phyloP scores from a whole-genome alignment of 768 basidiomycete genomes.

The Pleurotus pulmonarius region DNA sequence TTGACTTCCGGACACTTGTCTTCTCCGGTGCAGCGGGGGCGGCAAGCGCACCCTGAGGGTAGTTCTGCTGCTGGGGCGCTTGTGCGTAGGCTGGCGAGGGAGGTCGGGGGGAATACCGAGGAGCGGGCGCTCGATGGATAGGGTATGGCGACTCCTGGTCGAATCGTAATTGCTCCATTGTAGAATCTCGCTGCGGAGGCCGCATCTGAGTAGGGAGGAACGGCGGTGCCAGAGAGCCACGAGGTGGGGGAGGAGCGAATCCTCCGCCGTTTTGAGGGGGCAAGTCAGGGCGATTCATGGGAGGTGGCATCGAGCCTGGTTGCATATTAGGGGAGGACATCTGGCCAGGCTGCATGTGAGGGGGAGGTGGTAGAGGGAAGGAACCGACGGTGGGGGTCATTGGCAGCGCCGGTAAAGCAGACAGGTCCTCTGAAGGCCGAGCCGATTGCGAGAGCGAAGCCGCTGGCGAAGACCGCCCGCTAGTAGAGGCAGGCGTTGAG shows the following conservation, averaged over 20 bases:
- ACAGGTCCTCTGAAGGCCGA: constrained; percentile 4
- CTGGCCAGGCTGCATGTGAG: constrained; percentile 17
- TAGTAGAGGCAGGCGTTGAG: constrained; percentile 46
- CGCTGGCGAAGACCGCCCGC: constrained; percentile 25
- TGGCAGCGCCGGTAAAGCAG: constrained; percentile 1
- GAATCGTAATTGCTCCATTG: constrained; percentile 53
- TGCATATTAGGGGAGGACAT: no score
- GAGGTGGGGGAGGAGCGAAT: constrained; percentile 3
- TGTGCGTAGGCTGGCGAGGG: constrained; percentile 23
- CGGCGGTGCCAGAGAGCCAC: constrained; percentile 7
- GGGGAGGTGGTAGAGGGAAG: constrained; percentile 31
- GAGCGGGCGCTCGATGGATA: constrained; percentile 27
- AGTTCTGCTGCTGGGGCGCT: constrained; percentile 14
- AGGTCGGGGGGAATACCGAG: constrained; percentile 14
- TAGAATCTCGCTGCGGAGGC: constrained; percentile 24
- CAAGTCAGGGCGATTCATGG: constrained; percentile 17
- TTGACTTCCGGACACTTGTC: constrained; percentile 58
- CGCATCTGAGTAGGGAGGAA: constrained; percentile 29
- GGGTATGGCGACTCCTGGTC: constrained; percentile 77
- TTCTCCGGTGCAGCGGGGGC: constrained; percentile 29
- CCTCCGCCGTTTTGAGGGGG: constrained; percentile 23
- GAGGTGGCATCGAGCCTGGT: constrained; percentile 20
- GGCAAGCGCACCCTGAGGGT: constrained; percentile 23
- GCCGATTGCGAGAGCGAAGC: neutral
- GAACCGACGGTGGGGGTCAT: constrained; percentile 22